phyloP scores from a whole-genome alignment of 2,329 filamentous ascomycete species.

The Ophiostoma angusticollis region DNA sequence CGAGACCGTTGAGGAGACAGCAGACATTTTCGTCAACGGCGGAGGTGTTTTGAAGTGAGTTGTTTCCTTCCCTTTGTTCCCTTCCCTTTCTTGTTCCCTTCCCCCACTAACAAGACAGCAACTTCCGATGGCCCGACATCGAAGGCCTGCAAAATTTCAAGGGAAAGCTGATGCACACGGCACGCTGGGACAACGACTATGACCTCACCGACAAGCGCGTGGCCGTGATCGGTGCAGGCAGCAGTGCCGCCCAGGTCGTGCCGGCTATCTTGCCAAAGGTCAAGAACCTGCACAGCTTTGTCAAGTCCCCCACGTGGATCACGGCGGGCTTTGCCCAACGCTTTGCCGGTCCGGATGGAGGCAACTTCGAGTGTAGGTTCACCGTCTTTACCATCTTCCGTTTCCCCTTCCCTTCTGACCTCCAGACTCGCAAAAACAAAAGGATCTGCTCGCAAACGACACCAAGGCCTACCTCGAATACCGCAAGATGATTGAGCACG shows the following conservation, averaged over 20 bases:
- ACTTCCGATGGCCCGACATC: constrained; percentile 31
- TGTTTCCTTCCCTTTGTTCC: neutral
- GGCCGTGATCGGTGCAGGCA: constrained; percentile 6
- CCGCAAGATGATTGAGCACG: constrained; percentile 29
- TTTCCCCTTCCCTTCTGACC: neutral
- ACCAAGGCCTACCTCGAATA: constrained; percentile 26
- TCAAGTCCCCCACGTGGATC: constrained; percentile 7
- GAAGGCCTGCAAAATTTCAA: constrained; percentile 9
- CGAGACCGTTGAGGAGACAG: constrained; percentile 16
- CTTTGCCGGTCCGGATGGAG: neutral
- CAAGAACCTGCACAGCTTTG: constrained; percentile 1
- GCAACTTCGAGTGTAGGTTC: neutral
- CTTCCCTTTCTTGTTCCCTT: neutral
- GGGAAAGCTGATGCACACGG: constrained; percentile 11
- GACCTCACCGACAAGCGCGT: constrained; percentile 2
- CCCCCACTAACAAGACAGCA: constrained; percentile 25
- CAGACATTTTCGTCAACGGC: constrained; percentile 34
- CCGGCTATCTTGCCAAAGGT: constrained; percentile 5
- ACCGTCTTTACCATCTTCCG: neutral
- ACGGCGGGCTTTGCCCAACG: constrained; percentile 3
- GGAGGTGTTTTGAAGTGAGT: constrained; percentile 22
- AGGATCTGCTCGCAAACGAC: constrained; percentile 23
- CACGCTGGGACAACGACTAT: constrained; percentile 15
- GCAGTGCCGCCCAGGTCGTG: neutral
- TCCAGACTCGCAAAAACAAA: constrained; percentile 26